Base-by-base conservation (phyloP, 2,329 filamentous ascomycete species). In the Claviceps sp. region DNA sequence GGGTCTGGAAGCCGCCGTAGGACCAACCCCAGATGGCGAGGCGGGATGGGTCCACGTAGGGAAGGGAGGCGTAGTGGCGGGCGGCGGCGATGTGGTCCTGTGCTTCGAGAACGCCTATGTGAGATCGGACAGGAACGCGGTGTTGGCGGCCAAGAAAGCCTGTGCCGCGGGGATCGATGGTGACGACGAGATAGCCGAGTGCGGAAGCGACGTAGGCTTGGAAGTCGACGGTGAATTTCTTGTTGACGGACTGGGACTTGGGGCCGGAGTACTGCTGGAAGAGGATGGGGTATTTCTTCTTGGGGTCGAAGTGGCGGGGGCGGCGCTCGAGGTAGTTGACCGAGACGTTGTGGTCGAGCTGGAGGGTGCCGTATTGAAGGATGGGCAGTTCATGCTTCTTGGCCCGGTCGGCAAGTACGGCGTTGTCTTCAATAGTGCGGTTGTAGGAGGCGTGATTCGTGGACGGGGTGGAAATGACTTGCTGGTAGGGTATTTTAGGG, bases 21-120 rank as follows among this genome's bases (percentile, higher is more conserved):
- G 88, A 95, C 93, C 93, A 98, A 47, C 93, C 93, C 93, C 93
- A 98, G 63, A 98, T 95, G 19, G 89, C 90, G 59, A 98, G 80
- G 51, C 87, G 81, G 6, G 81, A 75, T 26, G 78, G 73, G 65
- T 98, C 94, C 14, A 96, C 84, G 66, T 98, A 97, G 14, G 77
- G 69, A 64, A 89, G 91, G 40, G 73, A 72, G 0, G 85, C 84
- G 83, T 89, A 97, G 57, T 85, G 80, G 67, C 90, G 86, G 3
- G 87, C 93, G 1, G 89, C 86, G 26, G 84, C 86, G 58, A 98
- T 97, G 67, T 98, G 93, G 66, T 97, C 93, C 41, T 81, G 75
- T 0, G 91, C 81, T 71, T 98, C 93, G 64, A 83, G 88, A 60
- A 86, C 73, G 17, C 93, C 93, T 37, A 98, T 78, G 57, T 94